These are phyloP conservation scores for Fusarium poae DNA, from an alignment of 2,329 filamentous ascomycete species.

Conservation along the genomic window DNA sequence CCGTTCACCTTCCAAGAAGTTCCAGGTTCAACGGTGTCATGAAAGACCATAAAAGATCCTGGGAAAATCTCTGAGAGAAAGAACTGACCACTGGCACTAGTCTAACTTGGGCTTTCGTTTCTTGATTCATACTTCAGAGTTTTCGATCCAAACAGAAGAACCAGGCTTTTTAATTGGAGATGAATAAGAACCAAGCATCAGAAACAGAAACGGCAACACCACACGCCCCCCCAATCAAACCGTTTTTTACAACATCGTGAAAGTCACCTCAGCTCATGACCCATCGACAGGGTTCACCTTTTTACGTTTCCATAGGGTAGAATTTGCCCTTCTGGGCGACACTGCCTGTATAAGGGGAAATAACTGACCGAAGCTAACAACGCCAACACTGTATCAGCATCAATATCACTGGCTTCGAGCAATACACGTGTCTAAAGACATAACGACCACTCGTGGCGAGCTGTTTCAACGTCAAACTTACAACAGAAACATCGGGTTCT, in stretches of 20 bases:
- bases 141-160: constrained; percentile 27
- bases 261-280: constrained; percentile 12
- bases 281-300: constrained; percentile 22
- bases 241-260: constrained; percentile 31
- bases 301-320: constrained; percentile 24
- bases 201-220: constrained; percentile 17
- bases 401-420: constrained; percentile 12
- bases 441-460: neutral
- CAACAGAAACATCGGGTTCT: neutral
- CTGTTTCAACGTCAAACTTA: neutral
- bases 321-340: constrained; percentile 4
- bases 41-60: constrained; percentile 27
- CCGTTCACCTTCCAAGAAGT: constrained; percentile 27
- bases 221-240: constrained; percentile 8
- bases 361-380: constrained; percentile 3
- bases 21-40: constrained; percentile 31
- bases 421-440: constrained; percentile 14
- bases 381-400: constrained; percentile 4
- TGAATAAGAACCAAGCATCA: constrained; percentile 19
- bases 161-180: constrained; percentile 31
- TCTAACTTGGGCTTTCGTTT: constrained; percentile 16
- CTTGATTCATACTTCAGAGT: constrained; percentile 19
- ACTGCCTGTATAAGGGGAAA: neutral
- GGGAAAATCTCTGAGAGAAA: constrained; percentile 42
- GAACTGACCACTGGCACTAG: constrained; percentile 28